Conservation (phyloP, 202 grass and related monocot species). For the Bolboschoenoplectus hybrid region DNA sequence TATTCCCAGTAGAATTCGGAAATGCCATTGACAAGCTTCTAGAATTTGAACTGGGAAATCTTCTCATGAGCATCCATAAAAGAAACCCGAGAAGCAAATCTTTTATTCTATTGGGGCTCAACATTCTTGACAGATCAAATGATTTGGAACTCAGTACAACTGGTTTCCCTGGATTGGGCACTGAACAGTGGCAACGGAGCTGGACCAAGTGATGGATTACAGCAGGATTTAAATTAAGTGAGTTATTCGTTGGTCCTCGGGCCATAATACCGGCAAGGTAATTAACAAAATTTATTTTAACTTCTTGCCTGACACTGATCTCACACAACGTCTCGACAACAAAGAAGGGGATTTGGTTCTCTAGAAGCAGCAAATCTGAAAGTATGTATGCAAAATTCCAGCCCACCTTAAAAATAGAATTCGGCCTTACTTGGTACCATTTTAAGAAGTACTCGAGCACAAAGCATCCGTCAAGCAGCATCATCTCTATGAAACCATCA, state of each 20-base stretch:
- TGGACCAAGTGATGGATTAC: constrained; percentile 43
- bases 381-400: constrained; percentile 26
- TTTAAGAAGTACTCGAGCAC: constrained; percentile 44
- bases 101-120: background rate
- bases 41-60: background rate
- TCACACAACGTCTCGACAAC: constrained; percentile 33
- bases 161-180: background rate
- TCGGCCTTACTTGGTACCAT: constrained; percentile 39
- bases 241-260: constrained; percentile 1
- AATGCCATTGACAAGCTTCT: background rate
- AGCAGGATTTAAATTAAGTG: background rate
- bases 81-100: background rate
- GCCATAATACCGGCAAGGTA: background rate
- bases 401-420: constrained; percentile 38
- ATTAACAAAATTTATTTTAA: background rate
- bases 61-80: background rate
- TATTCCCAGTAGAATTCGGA: background rate
- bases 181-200: constrained; percentile 30
- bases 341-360: constrained; percentile 50
- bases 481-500: constrained; percentile 33
- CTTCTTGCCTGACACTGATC: background rate
- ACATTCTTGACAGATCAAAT: background rate
- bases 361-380: constrained; percentile 35
- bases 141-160: background rate
- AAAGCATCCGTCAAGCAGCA: constrained; percentile 42